Percentiles rank a stretch among this genome's conserved stretches.
Evolutionary conservation across 306 rosid species (phyloP).

Genomic region (Myrica gale): DNA sequence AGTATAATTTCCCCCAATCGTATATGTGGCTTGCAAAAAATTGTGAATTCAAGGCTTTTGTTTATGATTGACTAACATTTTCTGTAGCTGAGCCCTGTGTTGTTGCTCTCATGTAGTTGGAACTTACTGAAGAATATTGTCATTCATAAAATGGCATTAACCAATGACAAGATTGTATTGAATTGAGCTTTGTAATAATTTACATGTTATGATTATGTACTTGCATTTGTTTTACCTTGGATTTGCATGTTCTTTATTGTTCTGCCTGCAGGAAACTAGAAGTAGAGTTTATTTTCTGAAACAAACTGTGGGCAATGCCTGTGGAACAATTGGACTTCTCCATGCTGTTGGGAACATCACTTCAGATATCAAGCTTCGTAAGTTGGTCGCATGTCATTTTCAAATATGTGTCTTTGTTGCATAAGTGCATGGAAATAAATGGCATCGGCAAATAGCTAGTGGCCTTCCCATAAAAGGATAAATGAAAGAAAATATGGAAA

Average conservation of each 20-base stretch:
- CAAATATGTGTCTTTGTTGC: not conserved
- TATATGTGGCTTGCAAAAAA: not conserved
- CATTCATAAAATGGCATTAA: not conserved
- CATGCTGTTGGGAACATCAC: conserved; percentile 90
- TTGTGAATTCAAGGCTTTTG: not conserved
- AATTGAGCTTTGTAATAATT: conserved; percentile 17
- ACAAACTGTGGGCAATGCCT: conserved; percentile 95
- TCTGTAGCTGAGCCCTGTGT: not conserved
- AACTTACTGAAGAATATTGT: not conserved
- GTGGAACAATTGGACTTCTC: conserved; percentile 96
- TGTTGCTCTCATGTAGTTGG: not conserved
- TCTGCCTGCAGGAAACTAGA: conserved; percentile 56
- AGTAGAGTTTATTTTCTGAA: conserved; percentile 66
- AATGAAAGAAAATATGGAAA: not conserved
- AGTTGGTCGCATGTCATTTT: conserved; percentile 27
- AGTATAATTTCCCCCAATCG: not conserved
- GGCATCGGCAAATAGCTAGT: not conserved
- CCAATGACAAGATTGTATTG: not conserved
- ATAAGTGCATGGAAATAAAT: not conserved
- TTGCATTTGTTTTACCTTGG: conserved; percentile 5
- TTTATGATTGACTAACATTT: not conserved
- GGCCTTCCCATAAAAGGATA: not conserved
- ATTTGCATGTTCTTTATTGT: conserved; percentile 10
- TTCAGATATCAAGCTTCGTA: conserved; percentile 73
- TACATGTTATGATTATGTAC: not conserved